Percentiles rank a stretch among this genome's conserved stretches.
Evolutionary conservation across 179 eudicot species (phyloP).

Genomic region (Actinidia polygama): DNA sequence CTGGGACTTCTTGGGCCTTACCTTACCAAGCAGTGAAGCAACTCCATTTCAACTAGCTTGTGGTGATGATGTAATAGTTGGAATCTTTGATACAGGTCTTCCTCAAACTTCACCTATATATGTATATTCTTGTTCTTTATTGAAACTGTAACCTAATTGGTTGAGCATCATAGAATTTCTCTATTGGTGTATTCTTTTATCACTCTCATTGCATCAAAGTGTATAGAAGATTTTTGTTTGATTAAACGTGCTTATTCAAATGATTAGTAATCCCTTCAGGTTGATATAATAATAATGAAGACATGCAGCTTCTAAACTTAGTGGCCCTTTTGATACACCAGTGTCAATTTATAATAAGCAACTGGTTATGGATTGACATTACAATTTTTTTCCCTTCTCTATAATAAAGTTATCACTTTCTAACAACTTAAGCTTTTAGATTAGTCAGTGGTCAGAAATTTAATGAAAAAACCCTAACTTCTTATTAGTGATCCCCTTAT

Average conservation of each 20-base stretch:
- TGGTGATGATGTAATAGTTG: constrained; percentile 36
- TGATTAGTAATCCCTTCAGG: neutral
- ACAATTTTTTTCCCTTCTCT: too few relatives aligned
- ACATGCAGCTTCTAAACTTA: constrained; percentile 8
- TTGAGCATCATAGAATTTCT: neutral
- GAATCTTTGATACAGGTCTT: constrained; percentile 53
- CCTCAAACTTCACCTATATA: neutral
- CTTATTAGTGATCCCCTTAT: too few relatives aligned
- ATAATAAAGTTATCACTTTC: neutral
- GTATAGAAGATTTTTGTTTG: neutral
- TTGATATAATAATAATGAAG: neutral
- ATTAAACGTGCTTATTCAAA: neutral
- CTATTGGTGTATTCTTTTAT: neutral
- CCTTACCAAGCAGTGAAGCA: constrained; percentile 24
- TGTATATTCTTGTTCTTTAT: neutral
- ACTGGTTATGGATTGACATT: too few relatives aligned
- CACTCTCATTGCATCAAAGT: neutral
- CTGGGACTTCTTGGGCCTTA: constrained; percentile 81
- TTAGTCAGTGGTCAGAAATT: neutral
- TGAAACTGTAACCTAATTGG: constrained; percentile 1
- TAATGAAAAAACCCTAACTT: too few relatives aligned
- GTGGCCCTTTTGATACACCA: neutral
- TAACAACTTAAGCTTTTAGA: neutral
- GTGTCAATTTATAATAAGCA: neutral
- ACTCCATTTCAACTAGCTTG: constrained; percentile 41